phyloP scores from a whole-genome alignment of 164 flowering plant genomes.

The Liriodendron chinense region DNA sequence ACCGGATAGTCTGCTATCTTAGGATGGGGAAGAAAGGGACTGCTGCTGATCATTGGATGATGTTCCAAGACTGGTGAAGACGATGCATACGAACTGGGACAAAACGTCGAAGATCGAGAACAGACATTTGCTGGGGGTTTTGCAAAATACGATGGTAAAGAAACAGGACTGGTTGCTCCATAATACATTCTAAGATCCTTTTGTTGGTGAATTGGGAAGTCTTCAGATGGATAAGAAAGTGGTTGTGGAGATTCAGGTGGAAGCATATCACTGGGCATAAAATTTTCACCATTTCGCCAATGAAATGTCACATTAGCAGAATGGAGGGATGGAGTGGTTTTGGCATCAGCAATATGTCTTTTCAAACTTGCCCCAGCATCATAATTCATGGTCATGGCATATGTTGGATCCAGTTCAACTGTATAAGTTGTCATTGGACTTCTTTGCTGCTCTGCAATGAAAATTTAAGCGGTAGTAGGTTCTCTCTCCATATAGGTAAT shows the following conservation, averaged over 20 bases:
- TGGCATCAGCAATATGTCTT: neutral
- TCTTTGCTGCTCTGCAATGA: neutral
- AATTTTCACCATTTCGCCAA: constrained; percentile 11
- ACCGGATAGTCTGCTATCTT: neutral
- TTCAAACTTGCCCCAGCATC: neutral
- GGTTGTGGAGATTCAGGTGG: neutral
- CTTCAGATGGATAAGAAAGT: neutral
- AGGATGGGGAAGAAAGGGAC: constrained; percentile 18
- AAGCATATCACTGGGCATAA: neutral
- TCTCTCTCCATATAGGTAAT: no score
- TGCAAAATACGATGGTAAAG: neutral
- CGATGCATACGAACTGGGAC: constrained; percentile 15
- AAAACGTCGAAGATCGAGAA: constrained; percentile 10
- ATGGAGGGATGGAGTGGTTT: neutral
- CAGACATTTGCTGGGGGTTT: neutral
- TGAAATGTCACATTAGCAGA: constrained; percentile 7
- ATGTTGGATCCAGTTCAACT: neutral
- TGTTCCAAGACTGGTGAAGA: neutral
- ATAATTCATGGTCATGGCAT: constrained; percentile 4
- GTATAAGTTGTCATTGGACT: neutral
- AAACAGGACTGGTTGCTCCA: neutral
- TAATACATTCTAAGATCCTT: constrained; percentile 3
- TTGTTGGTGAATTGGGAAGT: neutral
- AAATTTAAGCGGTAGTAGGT: no score
- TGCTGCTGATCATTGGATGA: neutral